phyloP scores from a whole-genome alignment of 345 rosid species.

The Citrus trifoliata region DNA sequence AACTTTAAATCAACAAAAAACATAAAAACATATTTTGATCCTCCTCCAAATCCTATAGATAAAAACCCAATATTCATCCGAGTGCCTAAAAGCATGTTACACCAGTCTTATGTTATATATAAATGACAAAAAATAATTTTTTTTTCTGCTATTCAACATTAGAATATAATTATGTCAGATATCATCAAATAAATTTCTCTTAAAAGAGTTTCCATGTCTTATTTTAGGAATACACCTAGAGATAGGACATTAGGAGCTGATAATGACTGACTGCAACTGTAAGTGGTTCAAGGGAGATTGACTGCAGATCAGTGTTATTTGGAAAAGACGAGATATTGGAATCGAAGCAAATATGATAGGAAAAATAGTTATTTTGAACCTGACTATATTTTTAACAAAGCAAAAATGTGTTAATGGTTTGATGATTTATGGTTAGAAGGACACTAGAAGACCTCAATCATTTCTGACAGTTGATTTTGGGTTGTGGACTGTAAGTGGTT shows the following conservation, averaged over 20 bases:
- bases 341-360: neutral
- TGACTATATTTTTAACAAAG: neutral
- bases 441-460: too few species aligned
- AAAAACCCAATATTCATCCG: neutral
- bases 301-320: neutral
- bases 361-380: neutral
- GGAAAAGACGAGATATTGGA: neutral
- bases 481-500: neutral
- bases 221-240: neutral
- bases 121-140: too few species aligned
- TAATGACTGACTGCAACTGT: neutral
- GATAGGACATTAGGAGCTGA: neutral
- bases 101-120: neutral
- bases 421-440: too few species aligned
- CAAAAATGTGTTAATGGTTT: too few species aligned
- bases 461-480: too few species aligned
- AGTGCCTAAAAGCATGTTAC: neutral
- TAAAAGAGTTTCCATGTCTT: neutral
- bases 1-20: neutral
- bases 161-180: too few species aligned
- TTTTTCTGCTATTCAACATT: neutral
- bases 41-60: neutral
- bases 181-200: neutral
- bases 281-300: neutral
- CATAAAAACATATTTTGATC: neutral